phyloP scores from a whole-genome alignment of 2,329 filamentous ascomycete species.

The Sporothrix luriei region DNA sequence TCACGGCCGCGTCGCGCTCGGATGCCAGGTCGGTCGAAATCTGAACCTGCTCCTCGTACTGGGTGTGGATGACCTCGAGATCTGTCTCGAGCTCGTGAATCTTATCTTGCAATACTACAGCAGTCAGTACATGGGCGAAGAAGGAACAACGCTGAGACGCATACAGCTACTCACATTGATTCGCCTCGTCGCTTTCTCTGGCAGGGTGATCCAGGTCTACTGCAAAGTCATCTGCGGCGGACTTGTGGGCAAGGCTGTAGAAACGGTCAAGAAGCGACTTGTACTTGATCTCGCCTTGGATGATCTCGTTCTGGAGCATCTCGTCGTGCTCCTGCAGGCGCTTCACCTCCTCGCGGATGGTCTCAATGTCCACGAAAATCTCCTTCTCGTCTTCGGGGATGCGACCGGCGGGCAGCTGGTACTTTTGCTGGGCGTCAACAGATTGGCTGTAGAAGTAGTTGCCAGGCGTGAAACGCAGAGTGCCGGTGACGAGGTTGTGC shows the following conservation, averaged over 20 bases:
- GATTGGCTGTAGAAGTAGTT: conserved; percentile 32
- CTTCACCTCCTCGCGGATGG: conserved; percentile 42
- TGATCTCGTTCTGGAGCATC: conserved; percentile 38
- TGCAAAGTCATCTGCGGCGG: conserved; percentile 29
- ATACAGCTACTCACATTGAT: conserved; percentile 28
- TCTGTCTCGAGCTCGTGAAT: conserved; percentile 34
- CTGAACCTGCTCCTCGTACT: conserved; percentile 31
- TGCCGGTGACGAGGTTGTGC: conserved; percentile 36
- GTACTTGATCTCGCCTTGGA: conserved; percentile 36
- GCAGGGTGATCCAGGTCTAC: conserved; percentile 27
- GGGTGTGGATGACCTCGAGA: conserved; percentile 31
- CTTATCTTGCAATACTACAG: conserved; percentile 29
- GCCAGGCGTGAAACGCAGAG: conserved; percentile 35
- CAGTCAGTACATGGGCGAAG: not conserved
- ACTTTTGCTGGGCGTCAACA: conserved; percentile 21
- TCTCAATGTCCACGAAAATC: conserved; percentile 43
- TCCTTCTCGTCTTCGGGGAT: conserved; percentile 36
- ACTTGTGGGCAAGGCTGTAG: conserved; percentile 31
- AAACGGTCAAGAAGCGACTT: conserved; percentile 34
- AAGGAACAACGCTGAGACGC: not conserved
- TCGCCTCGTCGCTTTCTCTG: conserved; percentile 32
- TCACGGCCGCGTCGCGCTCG: conserved; percentile 32
- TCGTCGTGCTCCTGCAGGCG: conserved; percentile 38
- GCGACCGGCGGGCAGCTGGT: conserved; percentile 32
- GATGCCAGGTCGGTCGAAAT: conserved; percentile 9